These are phyloP conservation scores for Hypoxylon sp. DNA, from an alignment of 2,329 filamentous ascomycete species.

Conservation along the genomic window DNA sequence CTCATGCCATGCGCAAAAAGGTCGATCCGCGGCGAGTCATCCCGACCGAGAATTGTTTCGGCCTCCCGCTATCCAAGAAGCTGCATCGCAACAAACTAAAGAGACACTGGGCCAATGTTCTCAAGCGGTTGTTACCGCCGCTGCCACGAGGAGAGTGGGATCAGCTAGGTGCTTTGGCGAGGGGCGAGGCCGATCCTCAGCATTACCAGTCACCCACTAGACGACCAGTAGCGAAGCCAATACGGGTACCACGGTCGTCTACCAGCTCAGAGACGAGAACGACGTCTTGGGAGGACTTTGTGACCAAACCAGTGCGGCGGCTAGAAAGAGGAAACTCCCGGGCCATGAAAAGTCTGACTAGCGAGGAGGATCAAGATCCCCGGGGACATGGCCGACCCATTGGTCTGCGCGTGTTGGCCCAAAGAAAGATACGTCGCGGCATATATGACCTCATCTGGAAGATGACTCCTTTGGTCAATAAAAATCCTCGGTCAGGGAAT, in stretches of 20 bases:
- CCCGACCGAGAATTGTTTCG: conserved; percentile 59
- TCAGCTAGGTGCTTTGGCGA: conserved; percentile 55
- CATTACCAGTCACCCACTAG: conserved; percentile 52
- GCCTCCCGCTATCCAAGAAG: conserved; percentile 51
- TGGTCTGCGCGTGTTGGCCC: conserved; percentile 47
- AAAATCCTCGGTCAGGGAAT: conserved; percentile 39
- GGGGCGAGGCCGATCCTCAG: conserved; percentile 48
- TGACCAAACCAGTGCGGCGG: conserved; percentile 48
- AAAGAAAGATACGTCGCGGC: conserved; percentile 54
- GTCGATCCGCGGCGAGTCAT: conserved; percentile 49
- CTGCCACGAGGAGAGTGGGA: conserved; percentile 64
- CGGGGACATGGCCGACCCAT: conserved; percentile 45
- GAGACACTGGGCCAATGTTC: conserved; percentile 56
- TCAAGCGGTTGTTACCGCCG: conserved; percentile 62
- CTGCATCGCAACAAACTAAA: conserved; percentile 53
- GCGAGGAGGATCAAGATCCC: conserved; percentile 49
- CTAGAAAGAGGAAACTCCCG: conserved; percentile 51
- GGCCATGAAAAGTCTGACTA: conserved; percentile 48
- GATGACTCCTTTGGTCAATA: conserved; percentile 48
- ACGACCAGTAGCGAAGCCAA: conserved; percentile 35
- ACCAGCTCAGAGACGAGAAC: background rate
- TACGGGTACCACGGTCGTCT: conserved; percentile 38
- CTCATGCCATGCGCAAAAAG: conserved; percentile 41
- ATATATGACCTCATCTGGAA: conserved; percentile 51
- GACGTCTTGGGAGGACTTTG: conserved; percentile 57